Conservation (phyloP, 2,329 filamentous ascomycete species). For the Penicillium rolfsii region DNA sequence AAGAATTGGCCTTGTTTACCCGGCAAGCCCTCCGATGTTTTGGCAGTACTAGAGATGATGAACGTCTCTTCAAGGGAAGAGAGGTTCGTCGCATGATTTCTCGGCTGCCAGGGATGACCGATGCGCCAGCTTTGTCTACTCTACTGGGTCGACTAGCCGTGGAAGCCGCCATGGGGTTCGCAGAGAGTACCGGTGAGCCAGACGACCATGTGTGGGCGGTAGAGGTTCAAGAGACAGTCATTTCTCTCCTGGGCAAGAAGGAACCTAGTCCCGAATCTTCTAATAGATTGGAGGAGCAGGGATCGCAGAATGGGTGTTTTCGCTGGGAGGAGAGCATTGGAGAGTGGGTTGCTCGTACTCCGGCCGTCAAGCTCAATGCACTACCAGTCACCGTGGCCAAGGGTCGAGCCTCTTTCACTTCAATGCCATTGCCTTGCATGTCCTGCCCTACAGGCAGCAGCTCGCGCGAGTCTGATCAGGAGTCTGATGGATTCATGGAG, state of each 20-base stretch:
- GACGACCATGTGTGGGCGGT: constrained; percentile 46
- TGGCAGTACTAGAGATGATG: constrained; percentile 29
- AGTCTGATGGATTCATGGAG: constrained; percentile 25
- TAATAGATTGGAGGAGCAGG: constrained; percentile 19
- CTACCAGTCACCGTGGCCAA: constrained; percentile 7
- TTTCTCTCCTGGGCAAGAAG: constrained; percentile 24
- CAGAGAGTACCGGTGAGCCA: constrained; percentile 42
- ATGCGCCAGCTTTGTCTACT: constrained; percentile 28
- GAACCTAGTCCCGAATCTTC: constrained; percentile 14
- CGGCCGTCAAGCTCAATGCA: constrained; percentile 36
- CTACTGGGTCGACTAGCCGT: constrained; percentile 42
- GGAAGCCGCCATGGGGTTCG: constrained; percentile 47
- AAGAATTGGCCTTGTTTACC: constrained; percentile 40
- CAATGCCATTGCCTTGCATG: constrained; percentile 21
- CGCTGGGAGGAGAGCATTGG: constrained; percentile 61
- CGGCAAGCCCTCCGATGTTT: constrained; percentile 41
- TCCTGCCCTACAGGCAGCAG: constrained; percentile 32
- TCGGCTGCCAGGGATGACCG: constrained; percentile 28
- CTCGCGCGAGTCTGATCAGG: constrained; percentile 25
- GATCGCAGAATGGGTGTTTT: constrained; percentile 37
- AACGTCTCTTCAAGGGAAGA: constrained; percentile 29
- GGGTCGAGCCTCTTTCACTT: constrained; percentile 11
- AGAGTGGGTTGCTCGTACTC: constrained; percentile 59
- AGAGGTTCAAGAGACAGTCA: constrained; percentile 42
- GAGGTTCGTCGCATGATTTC: constrained; percentile 35